Evolutionary conservation across 768 basidiomycete genomes (phyloP).

Genomic region (Pisolithus microcarpus): DNA sequence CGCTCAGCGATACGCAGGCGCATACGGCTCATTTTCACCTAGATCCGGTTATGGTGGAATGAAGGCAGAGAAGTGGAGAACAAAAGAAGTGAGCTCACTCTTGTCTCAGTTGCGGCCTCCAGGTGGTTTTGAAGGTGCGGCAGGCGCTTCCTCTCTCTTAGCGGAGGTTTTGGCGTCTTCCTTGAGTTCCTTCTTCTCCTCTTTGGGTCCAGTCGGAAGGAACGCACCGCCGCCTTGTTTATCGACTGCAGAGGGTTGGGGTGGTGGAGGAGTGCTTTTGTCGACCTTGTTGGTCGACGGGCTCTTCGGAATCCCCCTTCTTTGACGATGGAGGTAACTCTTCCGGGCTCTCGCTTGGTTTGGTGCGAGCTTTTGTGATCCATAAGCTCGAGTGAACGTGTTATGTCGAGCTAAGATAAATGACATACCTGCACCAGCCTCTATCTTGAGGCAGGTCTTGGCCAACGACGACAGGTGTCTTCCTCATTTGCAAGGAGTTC

Average conservation of each 20-base stretch:
- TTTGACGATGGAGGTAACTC: constrained; percentile 22
- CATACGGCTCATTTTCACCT: constrained; percentile 99
- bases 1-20: constrained; percentile 94
- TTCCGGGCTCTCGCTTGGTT: constrained; percentile 20
- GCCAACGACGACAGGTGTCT: constrained; percentile 88
- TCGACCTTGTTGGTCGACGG: constrained; percentile 43
- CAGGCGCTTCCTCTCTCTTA: constrained; percentile 20
- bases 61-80: background rate
- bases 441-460: constrained; percentile 91
- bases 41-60: background rate
- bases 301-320: constrained; percentile 36
- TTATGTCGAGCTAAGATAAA: background rate
- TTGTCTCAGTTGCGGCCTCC: constrained; percentile 78
- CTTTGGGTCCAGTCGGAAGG: constrained; percentile 24
- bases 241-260: constrained; percentile 32
- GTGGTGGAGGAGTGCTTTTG: constrained; percentile 39
- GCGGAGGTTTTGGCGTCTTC: constrained; percentile 24
- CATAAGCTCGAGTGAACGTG: background rate
- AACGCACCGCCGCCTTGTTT: constrained; percentile 11
- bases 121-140: constrained; percentile 29
- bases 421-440: constrained; percentile 66
- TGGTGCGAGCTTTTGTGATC: constrained; percentile 22
- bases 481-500: constrained; percentile 87
- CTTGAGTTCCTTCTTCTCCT: constrained; percentile 32
- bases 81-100: constrained; percentile 41